Base-by-base conservation (phyloP, 768 basidiomycete species). In the Podaxis mareebaensis region DNA sequence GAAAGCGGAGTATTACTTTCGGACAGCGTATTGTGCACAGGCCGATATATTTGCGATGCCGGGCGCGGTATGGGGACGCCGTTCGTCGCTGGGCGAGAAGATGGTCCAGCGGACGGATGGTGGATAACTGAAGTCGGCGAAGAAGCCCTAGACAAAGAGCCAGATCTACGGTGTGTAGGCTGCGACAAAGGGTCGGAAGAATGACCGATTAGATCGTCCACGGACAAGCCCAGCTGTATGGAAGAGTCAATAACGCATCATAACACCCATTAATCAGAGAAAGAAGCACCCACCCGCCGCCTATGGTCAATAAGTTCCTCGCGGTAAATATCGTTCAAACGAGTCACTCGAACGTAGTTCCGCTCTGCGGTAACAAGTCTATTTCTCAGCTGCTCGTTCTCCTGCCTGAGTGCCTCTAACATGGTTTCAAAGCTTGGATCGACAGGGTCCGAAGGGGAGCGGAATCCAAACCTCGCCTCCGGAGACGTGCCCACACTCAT, bases 301-400 rank as follows among this genome's bases (percentile, higher is more conserved):
- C 93, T 76, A 69, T 91, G 86, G 49, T 91, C 88, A 60, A 95
- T 87, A 64, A 95, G 75, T 74, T 95, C 93, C 74, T 93, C 92
- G 33, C 91, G 80, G 70, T 94, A 95, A 4, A 92, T 83, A 68
- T 94, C 92, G 66, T 93, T 94, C 70, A 92, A 74, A 66, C 91
- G 76, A 55, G 86, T 79, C 53, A 93, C 82, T 36, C 89, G 84
- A 64, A 91, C 83, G 70, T 88, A 93, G 67, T 92, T 90, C 65
- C 89, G 75, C 75, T 95, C 93, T 5, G 88, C 90, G 54, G 89
- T 89, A 10, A 86, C 86, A 58, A 95, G 73, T 60, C 86, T 78
- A 59, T 73, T 82, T 56, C 92, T 75, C 65, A 95, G 72, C 53
- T 86, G 82, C 67, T 93, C 92, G 66, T 95, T 95, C 79, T 95